Evolutionary conservation across 2,329 filamentous ascomycete genomes (phyloP).

Genomic region (Cercospora sp.): DNA sequence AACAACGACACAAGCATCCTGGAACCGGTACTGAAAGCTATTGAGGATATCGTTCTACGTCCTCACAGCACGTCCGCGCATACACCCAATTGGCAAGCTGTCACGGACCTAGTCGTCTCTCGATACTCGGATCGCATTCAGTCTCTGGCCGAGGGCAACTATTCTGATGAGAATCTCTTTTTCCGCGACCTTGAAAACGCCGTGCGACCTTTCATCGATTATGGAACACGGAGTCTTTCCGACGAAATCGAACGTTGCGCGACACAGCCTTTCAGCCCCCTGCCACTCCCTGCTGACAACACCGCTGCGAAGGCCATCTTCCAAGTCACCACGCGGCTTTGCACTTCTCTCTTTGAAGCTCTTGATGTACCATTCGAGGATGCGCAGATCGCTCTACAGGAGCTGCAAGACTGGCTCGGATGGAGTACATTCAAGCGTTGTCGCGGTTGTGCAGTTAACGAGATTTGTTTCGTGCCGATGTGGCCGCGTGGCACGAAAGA

Average conservation of each 20-base stretch:
- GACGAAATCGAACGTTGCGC: constrained; percentile 52
- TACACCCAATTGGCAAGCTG: constrained; percentile 64
- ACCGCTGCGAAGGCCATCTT: constrained; percentile 38
- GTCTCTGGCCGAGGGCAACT: constrained; percentile 34
- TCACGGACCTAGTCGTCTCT: constrained; percentile 65
- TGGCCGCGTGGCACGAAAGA: constrained; percentile 60
- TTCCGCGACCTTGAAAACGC: constrained; percentile 34
- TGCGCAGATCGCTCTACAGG: constrained; percentile 40
- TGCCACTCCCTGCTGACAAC: constrained; percentile 21
- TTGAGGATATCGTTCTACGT: constrained; percentile 48
- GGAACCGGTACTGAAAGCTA: constrained; percentile 44
- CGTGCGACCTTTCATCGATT: constrained; percentile 45
- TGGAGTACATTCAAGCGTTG: constrained; percentile 65
- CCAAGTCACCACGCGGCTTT: constrained; percentile 38
- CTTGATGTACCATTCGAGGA: constrained; percentile 21
- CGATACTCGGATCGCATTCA: constrained; percentile 62
- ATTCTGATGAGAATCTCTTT: constrained; percentile 29
- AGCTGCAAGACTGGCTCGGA: constrained; percentile 53
- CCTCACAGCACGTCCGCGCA: constrained; percentile 26
- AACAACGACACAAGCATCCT: constrained; percentile 42
- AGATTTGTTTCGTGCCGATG: constrained; percentile 64
- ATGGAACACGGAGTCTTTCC: constrained; percentile 39
- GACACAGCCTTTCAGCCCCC: constrained; percentile 43
- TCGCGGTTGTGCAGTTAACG: constrained; percentile 53
- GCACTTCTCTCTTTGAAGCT: constrained; percentile 38